Base-by-base conservation (phyloP, 2,329 filamentous ascomycete species). In the Cladophialophora psammophila region DNA sequence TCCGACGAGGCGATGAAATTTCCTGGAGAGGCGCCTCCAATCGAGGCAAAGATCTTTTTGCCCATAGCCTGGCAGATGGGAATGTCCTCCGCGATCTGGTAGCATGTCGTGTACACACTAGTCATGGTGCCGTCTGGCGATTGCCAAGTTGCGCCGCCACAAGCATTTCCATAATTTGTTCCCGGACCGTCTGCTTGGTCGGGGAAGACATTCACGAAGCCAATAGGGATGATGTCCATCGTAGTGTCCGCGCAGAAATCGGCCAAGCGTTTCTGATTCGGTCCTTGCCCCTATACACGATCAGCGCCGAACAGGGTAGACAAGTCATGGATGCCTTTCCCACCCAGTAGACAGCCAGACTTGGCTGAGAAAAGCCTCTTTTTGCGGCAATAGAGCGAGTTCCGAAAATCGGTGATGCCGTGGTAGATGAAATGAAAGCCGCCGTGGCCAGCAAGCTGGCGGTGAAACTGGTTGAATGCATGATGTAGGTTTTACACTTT, bases 1-100 rank as follows among this genome's bases (percentile, higher is more conserved):
- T 77, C 70, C 1, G 80, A 72, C n/a, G 82, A 85, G 42, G 77
- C 74, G 80, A 91, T 91, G 32, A 89, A 89, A 36, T 87, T 89
- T 18, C 91, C 88, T 18, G 81, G 91, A 0, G 88, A 89, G 2
- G 87, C 87, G 36, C 91, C 90, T 18, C 90, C 91, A 53, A 93
- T 82, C 2, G 90, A 92, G 9, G 93, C 82, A 53, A 92, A 76
- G 71, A 93, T 88, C 1, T 89, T 91, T 79, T 93, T 93, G 69
- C 85, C 85, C 68, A 87, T 78, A 13, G 78, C 72, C 76, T 93
- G 90, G 78, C 91, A 94, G 9, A 82, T 78, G 18, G 75, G 76
- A 70, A 86, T 86, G 69, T 82, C 80, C 38, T 79, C 77, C 31
- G 71, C 75, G 48, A 86, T 80, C 58, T 80, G 74, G 50, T 77